Base-by-base conservation (phyloP, 2,329 filamentous ascomycete species). In the Fusarium chuoi region DNA sequence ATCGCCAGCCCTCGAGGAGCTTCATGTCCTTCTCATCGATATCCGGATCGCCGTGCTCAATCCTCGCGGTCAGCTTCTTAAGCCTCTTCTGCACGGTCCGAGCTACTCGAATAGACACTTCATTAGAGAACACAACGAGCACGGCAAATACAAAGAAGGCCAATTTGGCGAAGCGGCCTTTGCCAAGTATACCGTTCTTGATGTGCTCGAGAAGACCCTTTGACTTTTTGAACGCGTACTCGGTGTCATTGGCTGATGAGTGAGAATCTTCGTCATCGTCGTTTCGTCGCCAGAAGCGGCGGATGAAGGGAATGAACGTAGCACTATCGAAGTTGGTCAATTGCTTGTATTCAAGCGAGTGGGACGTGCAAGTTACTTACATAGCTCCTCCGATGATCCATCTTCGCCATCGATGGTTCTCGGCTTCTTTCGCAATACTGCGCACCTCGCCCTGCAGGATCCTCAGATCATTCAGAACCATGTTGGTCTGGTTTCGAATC, bases 71-170 rank as follows among this genome's bases (percentile, higher is more conserved):
- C 13, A 90, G 82, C 52, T 83, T 83, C 80, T 85, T 87, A 54
- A 90, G 76, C 35, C 88, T 81, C 78, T 85, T 87, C 36, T 84
- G 82, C 24, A 89, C 79, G 8, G 88, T 89, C 75, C 83, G 84
- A 17, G 87, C 87, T 7, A 89, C 87, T 9, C 88, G 85, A 52
- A 90, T 77, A 59, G 86, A 84, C 26, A 90, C 88, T 78, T 90
- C 89, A 77, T 88, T 89, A 75, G 86, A 85, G 70, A 90, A 90
- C 18, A 90, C 85, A 77, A 89, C 90, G 44, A 90, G 80, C 26
- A 89, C 86, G 6, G 87, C 86, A 70, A 90, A 87, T 6, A 90
- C 87, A 38, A 90, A 85, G 71, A 88, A 85, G 14, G 86, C 86
- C 15, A 89, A 70, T 41, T 85, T 85, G 2, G 88, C 87, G 33